Percentiles rank a stretch among this genome's conserved stretches.
phyloP scores from a whole-genome alignment of 2,329 filamentous ascomycete species.

The Fusarium devonianum region DNA sequence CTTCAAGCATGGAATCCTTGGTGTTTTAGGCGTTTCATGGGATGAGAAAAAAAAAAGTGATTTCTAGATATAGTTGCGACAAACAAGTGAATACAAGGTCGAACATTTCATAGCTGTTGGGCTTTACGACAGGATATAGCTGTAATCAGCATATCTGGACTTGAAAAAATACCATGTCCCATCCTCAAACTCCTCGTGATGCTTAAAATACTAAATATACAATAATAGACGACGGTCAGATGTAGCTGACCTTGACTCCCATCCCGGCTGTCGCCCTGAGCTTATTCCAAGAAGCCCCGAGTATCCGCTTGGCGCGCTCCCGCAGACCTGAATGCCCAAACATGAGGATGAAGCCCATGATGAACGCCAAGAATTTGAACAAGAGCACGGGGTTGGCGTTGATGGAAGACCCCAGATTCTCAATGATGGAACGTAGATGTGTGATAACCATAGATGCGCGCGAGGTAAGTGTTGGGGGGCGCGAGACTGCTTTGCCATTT shows the following conservation, averaged over 20 bases:
- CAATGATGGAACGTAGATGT: constrained; percentile 60
- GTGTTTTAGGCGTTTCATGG: constrained; percentile 34
- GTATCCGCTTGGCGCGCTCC: constrained; percentile 72
- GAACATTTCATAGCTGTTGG: constrained; percentile 14
- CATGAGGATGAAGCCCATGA: constrained; percentile 79
- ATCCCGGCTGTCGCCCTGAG: constrained; percentile 86
- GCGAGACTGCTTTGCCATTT: constrained; percentile 41
- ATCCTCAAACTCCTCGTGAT: constrained; percentile 43
- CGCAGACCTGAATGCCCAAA: constrained; percentile 78
- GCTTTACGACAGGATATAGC: constrained; percentile 25
- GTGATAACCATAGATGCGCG: constrained; percentile 61
- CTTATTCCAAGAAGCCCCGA: constrained; percentile 80
- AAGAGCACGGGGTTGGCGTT: constrained; percentile 65
- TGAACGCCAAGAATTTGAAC: constrained; percentile 74
- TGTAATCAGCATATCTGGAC: constrained; percentile 23
- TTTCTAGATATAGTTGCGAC: constrained; percentile 18
- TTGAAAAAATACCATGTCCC: constrained; percentile 23
- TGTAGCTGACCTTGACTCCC: constrained; percentile 97
- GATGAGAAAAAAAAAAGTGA: constrained; percentile 18
- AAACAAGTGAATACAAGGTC: constrained; percentile 24
- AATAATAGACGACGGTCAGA: constrained; percentile 58
- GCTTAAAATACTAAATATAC: constrained; percentile 34
- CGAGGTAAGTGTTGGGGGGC: constrained; percentile 50
- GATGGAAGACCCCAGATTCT: constrained; percentile 58
- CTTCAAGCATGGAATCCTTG: constrained; percentile 32